A percentile compares a stretch with the other conserved stretches of the same genome.
Evolutionary conservation across 345 rosid genomes (phyloP).

Genomic region (Euclidium syriacum): DNA sequence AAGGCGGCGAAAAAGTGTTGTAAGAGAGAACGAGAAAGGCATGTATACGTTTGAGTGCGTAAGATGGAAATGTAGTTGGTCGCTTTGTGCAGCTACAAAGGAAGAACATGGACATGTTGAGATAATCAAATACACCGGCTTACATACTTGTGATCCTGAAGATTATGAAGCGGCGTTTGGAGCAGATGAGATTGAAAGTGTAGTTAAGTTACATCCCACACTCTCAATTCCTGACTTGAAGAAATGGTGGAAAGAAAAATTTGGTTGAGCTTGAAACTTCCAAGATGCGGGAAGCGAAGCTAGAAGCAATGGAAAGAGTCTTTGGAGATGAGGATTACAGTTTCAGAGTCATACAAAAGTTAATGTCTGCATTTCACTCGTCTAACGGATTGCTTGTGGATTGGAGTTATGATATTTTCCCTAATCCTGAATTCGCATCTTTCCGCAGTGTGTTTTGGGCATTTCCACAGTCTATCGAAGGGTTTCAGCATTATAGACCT

Average conservation of each 20-base stretch:
- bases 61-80: conserved; percentile 19
- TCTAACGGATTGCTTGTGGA: not conserved
- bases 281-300: not conserved
- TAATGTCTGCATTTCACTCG: not conserved
- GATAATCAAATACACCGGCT: not conserved
- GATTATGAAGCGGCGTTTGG: not conserved
- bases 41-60: not conserved
- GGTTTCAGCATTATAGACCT: not conserved
- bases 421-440: conserved; percentile 5
- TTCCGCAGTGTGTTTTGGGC: not conserved
- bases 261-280: not conserved
- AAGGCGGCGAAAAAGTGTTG: not conserved
- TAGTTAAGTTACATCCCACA: not conserved
- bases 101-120: conserved; percentile 1
- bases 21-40: not conserved
- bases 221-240: not conserved
- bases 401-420: not conserved
- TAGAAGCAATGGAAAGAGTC: not conserved
- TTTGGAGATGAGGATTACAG: not conserved
- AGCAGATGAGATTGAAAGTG: not conserved
- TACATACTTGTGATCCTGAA: not conserved
- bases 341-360: not conserved
- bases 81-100: not conserved
- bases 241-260: not conserved
- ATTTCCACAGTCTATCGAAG: not conserved